phyloP scores from a whole-genome alignment of 176 grass and related monocot species.

The Juncus effusus region DNA sequence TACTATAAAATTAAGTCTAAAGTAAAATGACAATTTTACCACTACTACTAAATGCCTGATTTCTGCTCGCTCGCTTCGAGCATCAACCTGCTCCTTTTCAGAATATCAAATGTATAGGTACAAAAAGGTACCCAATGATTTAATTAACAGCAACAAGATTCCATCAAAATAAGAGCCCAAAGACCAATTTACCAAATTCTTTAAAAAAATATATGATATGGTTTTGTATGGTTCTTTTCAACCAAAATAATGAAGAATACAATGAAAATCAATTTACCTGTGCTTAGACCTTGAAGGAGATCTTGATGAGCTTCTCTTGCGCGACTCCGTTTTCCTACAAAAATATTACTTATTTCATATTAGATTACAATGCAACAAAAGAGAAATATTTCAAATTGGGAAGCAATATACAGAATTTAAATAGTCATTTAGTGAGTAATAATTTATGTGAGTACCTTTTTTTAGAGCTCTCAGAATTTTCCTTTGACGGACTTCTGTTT shows the following conservation, averaged over 20 bases:
- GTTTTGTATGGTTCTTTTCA: too few species aligned
- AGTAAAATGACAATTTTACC: neutral
- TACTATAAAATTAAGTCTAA: slow-evolving; percentile 25
- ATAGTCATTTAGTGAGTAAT: too few species aligned
- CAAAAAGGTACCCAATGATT: too few species aligned
- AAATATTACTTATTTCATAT: neutral
- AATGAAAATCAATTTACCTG: slow-evolving; percentile 5
- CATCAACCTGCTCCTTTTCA: too few species aligned
- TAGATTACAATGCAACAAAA: neutral
- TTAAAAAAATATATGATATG: too few species aligned
- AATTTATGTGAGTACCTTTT: slow-evolving; percentile 4
- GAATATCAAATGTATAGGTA: too few species aligned
- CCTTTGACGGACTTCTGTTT: slow-evolving; percentile 18
- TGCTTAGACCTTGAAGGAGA: slow-evolving; percentile 26
- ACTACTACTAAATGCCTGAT: slow-evolving; percentile 23
- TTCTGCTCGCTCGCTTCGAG: neutral
- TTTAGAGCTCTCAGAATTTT: slow-evolving; percentile 21
- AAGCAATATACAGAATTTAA: too few species aligned
- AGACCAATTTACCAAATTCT: too few species aligned
- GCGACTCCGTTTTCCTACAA: slow-evolving; percentile 14
- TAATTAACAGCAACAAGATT: too few species aligned
- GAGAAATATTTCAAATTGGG: neutral
- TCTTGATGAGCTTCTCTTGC: slow-evolving; percentile 22
- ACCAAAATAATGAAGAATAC: neutral
- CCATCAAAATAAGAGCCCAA: too few species aligned